These are phyloP conservation scores for Citrus maxima DNA, from an alignment of 345 rosid genomes.

Conservation along the genomic window DNA sequence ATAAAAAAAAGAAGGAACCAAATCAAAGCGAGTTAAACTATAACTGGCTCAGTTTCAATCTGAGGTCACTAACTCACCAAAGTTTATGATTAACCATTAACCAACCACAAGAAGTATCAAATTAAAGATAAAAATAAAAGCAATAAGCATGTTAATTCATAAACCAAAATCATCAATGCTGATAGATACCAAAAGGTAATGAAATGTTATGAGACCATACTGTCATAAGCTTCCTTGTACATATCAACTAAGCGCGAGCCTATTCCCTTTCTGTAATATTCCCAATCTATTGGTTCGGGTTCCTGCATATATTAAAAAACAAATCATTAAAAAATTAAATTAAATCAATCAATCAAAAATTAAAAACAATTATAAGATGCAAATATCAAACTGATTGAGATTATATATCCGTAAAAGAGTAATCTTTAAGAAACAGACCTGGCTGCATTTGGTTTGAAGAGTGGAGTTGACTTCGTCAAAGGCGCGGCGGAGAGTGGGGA, in stretches of 20 bases:
- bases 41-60: neutral
- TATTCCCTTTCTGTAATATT: conserved; percentile 38
- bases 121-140: neutral
- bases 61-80: neutral
- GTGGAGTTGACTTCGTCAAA: too few species aligned
- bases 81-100: neutral
- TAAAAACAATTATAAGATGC: too few species aligned
- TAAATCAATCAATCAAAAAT: too few species aligned
- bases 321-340: too few species aligned
- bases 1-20: neutral
- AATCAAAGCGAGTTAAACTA: neutral
- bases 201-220: conserved; percentile 33
- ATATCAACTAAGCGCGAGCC: conserved; percentile 81
- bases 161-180: neutral
- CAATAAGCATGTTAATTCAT: neutral
- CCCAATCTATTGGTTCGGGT: too few species aligned
- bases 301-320: too few species aligned
- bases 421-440: too few species aligned
- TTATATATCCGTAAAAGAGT: too few species aligned
- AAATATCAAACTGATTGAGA: too few species aligned
- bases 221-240: conserved; percentile 85
- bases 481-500: too few species aligned
- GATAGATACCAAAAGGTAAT: neutral
- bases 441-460: too few species aligned
- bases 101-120: neutral